A percentile compares a stretch with the other conserved stretches of the same genome.
Evolutionary conservation across 331 rosid species (phyloP).

Genomic region (Erythrophleum ivorense): DNA sequence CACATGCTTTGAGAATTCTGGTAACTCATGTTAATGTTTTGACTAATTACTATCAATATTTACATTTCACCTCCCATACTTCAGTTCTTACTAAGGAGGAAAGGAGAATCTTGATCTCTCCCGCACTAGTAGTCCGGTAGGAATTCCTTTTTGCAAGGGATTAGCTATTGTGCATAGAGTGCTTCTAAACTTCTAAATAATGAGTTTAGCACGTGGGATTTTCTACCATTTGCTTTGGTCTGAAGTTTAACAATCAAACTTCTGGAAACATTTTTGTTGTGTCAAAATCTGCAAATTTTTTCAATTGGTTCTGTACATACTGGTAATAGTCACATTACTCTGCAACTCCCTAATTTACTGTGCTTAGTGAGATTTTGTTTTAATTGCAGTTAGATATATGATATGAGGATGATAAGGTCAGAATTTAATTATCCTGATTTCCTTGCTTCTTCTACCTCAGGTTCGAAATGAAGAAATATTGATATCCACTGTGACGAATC

Average conservation of each 20-base stretch:
- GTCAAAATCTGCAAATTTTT: neutral
- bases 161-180: neutral
- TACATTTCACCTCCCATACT: neutral
- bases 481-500: neutral
- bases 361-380: neutral
- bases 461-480: neutral
- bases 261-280: neutral
- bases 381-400: neutral
- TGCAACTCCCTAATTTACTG: neutral
- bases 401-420: neutral
- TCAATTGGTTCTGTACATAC: neutral
- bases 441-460: neutral
- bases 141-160: neutral
- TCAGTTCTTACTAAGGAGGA: neutral
- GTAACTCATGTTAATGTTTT: neutral
- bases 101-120: neutral
- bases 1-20: neutral
- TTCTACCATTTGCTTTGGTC: neutral
- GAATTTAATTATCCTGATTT: neutral
- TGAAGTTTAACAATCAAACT: neutral
- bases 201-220: constrained; percentile 1
- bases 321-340: neutral
- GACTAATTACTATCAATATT: neutral
- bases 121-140: too few species aligned
- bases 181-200: neutral